Evolutionary conservation across 2,329 filamentous ascomycete genomes (phyloP), one percentile per base, ranked within the genome.

Genomic region (Apiospora kogelbergensis): DNA sequence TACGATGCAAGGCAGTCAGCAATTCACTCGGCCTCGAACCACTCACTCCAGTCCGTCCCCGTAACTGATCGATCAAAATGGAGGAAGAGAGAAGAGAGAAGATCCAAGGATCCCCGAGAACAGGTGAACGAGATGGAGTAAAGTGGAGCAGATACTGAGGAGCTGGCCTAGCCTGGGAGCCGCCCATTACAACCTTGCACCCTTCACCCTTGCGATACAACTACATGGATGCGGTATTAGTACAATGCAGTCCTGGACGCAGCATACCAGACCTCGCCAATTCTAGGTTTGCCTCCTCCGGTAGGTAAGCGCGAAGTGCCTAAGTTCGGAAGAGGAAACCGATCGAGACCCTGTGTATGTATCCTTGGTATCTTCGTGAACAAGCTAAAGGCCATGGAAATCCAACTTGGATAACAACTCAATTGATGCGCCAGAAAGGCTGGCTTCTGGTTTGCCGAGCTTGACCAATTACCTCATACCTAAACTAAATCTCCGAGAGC

Each of bases 61-160:
- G 48, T 57, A 69, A 67, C 44, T 46, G 60, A 66, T 67, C 68
- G 65, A 69, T 69, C 68, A 48, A 67, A 40, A 68, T 68, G 33
- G 65, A 67, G 40, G 68, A 44, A 64, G 42, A 22, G 42, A 22
- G 63, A 57, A 60, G 42, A 60, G 42, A 53, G 26, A 37, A 60
- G 53, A 60, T 60, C 26, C 53, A 37, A 37, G 37, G 53, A 60
- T 60, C 26, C 53, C n/a, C 30, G 53, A 60, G 53, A 60, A 37
- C 53, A 60, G 53, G 53, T 37, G 30, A 60, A 30, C 2, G 17
- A 60, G 53, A 60, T 60, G 53, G 53, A 60, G 53, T 60, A 60
- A 60, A 60, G 53, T 37, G 53, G 53, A 37, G 20, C 26, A 20
- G 53, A 37, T 11, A 11, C 11, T 37, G 53, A 60, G 53, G 26